Conservation (phyloP, 2,329 filamentous ascomycete genomes). For the Paecilomyces variotii region DNA sequence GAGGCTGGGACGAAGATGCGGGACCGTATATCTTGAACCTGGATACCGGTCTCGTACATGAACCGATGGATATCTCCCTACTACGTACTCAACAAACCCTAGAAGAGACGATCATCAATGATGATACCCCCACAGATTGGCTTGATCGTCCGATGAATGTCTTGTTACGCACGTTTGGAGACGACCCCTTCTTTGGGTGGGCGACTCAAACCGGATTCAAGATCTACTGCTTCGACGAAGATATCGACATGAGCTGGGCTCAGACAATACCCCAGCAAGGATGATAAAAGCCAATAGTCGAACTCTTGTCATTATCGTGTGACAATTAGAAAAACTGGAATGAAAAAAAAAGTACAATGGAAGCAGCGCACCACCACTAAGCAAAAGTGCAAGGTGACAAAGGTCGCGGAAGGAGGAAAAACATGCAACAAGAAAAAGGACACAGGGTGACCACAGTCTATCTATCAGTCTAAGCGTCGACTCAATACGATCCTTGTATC, state of each 20-base stretch:
- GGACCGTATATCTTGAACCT: neutral
- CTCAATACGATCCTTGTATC: neutral
- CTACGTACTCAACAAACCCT: too few relatives aligned
- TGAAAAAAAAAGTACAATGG: neutral
- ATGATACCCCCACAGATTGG: neutral
- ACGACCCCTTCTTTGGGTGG: constrained; percentile 8
- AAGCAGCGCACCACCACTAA: neutral
- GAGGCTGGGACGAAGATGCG: neutral
- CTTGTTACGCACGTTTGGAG: constrained; percentile 4
- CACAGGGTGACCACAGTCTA: neutral
- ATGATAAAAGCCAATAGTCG: neutral
- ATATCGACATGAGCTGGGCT: neutral
- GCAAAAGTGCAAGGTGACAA: neutral
- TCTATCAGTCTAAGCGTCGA: neutral
- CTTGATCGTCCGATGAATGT: constrained; percentile 7
- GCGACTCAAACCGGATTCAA: constrained; percentile 8
- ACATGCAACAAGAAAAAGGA: neutral
- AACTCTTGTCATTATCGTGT: neutral
- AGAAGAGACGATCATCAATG: neutral
- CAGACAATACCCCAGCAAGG: neutral
- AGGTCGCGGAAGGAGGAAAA: neutral
- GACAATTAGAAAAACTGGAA: neutral
- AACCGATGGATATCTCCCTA: neutral
- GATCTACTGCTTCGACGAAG: constrained; percentile 18
- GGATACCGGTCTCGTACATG: neutral